Evolutionary conservation across 1,284 basidiomycete genomes (phyloP), one percentile per base, ranked within the genome.

Genomic region (Taiwanofungus camphoratus): DNA sequence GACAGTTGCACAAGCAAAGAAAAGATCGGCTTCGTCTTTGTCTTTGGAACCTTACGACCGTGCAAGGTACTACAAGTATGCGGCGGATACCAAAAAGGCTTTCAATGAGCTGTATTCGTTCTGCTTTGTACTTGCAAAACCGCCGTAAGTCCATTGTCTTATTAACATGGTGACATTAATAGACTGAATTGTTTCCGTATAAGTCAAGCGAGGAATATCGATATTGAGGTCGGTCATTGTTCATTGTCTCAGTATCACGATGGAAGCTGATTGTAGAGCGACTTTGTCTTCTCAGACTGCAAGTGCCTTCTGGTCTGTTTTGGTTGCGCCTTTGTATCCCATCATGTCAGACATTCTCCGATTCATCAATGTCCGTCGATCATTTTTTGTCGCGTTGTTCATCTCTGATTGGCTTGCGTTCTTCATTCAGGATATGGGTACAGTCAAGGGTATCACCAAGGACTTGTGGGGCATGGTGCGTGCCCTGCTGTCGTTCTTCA

Each of bases 381-480:
- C 40, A 7, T 44, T 35, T 26, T 18, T 9, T 29, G 12, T 13
- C n/a, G 12, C 36, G 41, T 27, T 32, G 23, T 24, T 26, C 8
- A 42, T 45, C 26, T 27, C 7, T 27, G 7, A 7, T 27, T 27
- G 7, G 26, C 7, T 27, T 27, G 8, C 26, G 13, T 27, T 27
- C 8, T 27, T 27, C 26, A 8, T 29, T n/a, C 26, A 29, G 8
- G 74, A 81, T 48, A 75, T 70, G 43, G 73, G 70, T 6, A 71
- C 67, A 1, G 86, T 84, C 62, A 87, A 79, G 54, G 83, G 80
- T 0, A 77, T 77, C 5, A 89, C 86, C 57, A 89, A 87, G 55
- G 87, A 89, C 62, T 62, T 88, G n/a, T 89, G 87, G 87, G 73
- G 61, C 44, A 89, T 89, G 86, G 85, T 85, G 46, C n/a, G 70